Evolutionary conservation across 2,329 filamentous ascomycete species (phyloP).

Genomic region (Penicillium oxalicum): DNA sequence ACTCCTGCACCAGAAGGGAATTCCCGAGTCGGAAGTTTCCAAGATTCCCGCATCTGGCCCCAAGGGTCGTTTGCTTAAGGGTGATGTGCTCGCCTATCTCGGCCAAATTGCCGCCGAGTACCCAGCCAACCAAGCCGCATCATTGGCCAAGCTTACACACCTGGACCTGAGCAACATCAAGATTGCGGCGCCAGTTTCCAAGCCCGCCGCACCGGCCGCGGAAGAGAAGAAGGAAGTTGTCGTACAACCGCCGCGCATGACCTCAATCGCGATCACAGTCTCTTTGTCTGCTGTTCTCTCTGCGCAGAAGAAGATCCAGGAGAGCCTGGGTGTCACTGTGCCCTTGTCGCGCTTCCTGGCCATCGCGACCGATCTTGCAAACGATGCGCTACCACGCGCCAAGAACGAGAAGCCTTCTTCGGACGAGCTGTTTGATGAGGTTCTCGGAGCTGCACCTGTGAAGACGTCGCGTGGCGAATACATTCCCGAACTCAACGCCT

Average conservation of each 20-base stretch:
- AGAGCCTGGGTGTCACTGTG: slow-evolving; percentile 70
- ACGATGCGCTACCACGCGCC: slow-evolving; percentile 71
- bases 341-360: slow-evolving; percentile 82
- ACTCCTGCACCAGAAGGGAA: slow-evolving; percentile 70
- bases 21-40: slow-evolving; percentile 67
- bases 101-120: slow-evolving; percentile 69
- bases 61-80: slow-evolving; percentile 83
- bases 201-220: slow-evolving; percentile 29
- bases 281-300: slow-evolving; percentile 73
- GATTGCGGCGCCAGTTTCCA: slow-evolving; percentile 43
- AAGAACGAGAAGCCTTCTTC: slow-evolving; percentile 60
- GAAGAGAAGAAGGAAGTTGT: slow-evolving; percentile 28
- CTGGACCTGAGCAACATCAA: slow-evolving; percentile 96
- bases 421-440: slow-evolving; percentile 81
- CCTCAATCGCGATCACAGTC: slow-evolving; percentile 62
- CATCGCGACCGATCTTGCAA: slow-evolving; percentile 78
- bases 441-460: slow-evolving; percentile 57
- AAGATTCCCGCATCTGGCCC: slow-evolving; percentile 86
- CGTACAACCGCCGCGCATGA: slow-evolving; percentile 25
- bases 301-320: slow-evolving; percentile 72
- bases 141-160: slow-evolving; percentile 69
- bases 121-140: slow-evolving; percentile 63
- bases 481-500: slow-evolving; percentile 62
- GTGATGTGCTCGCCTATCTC: slow-evolving; percentile 85
- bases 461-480: slow-evolving; percentile 56